Evolutionary conservation across 139 green algal genomes (phyloP).

Genomic region (Desmodesmus armatus): DNA sequence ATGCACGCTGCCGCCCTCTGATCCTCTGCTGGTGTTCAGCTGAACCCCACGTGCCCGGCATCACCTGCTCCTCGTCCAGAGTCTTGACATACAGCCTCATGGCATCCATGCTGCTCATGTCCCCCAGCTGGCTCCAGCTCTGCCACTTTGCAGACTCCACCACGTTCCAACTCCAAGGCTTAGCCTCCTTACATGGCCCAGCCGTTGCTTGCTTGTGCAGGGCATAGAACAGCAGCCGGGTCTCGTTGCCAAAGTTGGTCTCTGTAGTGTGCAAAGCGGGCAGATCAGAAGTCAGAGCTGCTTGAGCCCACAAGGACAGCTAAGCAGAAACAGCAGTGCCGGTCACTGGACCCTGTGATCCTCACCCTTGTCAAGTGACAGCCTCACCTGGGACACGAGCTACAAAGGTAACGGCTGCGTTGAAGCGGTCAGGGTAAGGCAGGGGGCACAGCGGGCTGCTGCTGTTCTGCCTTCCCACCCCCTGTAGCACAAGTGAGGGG

Average conservation of each 20-base stretch:
- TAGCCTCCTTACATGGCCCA: conserved; percentile 83
- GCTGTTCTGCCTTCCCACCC: not conserved
- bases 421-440: conserved; percentile 72
- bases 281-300: not conserved
- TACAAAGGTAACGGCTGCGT: conserved; percentile 60
- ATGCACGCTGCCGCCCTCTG: too few species aligned
- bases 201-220: conserved; percentile 85
- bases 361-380: not conserved
- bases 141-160: conserved; percentile 89
- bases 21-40: too few species aligned
- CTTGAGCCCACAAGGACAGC: not conserved
- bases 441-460: conserved; percentile 57
- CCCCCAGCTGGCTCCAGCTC: conserved; percentile 74
- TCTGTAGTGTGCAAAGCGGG: conserved; percentile 45
- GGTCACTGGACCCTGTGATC: not conserved
- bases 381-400: conserved; percentile 48
- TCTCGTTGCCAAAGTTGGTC: conserved; percentile 77
- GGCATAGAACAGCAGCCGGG: conserved; percentile 85
- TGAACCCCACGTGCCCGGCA: too few species aligned
- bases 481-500: not conserved
- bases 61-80: conserved; percentile 85
- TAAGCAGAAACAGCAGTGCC: too few species aligned
- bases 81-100: conserved; percentile 96
- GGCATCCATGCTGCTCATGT: conserved; percentile 88
- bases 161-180: conserved; percentile 92